Base-by-base conservation (phyloP, 495 filamentous ascomycete genomes). In the Xylaria bambusicola region DNA sequence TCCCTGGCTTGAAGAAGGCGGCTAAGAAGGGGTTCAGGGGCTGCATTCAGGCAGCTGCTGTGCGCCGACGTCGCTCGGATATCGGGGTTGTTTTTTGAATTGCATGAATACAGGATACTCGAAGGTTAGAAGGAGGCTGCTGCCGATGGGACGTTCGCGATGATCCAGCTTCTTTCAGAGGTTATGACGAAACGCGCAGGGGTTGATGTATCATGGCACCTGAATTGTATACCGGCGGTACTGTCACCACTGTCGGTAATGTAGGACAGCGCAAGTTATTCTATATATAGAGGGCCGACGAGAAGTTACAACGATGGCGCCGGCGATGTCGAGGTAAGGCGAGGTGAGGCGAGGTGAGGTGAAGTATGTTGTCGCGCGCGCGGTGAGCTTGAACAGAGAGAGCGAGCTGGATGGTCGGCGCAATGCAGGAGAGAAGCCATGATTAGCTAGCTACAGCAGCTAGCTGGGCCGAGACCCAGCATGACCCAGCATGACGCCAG, bases 11-110 rank as follows among this genome's bases (percentile, higher is more conserved):
- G 83, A 97, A 96, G 88, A 98, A 97, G 80, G 95, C 90, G 81
- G 90, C 87, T 70, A 99, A 84, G 76, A 96, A 97, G 71, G 95
- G 94, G 77, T 98, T 99, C 87, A 98, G 86, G 79, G 94, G 91
- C 87, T 93, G 93, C 93, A 98, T 97, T 90, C 93, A 71, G 65
- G 57, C 61, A 68, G 49, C 38, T 56, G 52, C 27, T 56, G 21
- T 58, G 60, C 59, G 29, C 51, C 50, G 55, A 48, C 35, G 23
- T 3, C 9, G n/a, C 13, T 40, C 12, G 47, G 56, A 17, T 23
- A 36, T 17, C 46, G n/a, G 33, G 3, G 3, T 41, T 8, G 41
- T 29, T 13, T n/a, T 12, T 21, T 23, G 53, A 18, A n/a, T 56
- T 24, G 44, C 53, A 60, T 29, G 18, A 1, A 35, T 5, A 29